Evolutionary conservation across 225 moss, liverwort and hornwort species (phyloP), one percentile per base, ranked within the genome.

Genomic region (Sphagnum tenellum): DNA sequence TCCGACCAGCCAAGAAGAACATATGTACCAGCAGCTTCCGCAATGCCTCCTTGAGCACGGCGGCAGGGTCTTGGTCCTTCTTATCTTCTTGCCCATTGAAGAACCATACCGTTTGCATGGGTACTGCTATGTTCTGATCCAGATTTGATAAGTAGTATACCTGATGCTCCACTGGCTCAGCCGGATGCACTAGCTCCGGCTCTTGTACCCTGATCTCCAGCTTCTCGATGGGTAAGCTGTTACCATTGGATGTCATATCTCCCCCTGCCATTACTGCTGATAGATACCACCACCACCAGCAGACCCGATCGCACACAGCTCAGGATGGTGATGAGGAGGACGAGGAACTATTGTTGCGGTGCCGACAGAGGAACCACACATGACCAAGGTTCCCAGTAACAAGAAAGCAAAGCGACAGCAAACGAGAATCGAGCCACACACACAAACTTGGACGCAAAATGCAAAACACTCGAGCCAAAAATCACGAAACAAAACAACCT

Each of bases 101-200:
- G 67, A 82, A 78, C 50, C 83, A 78, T 8, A 86, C 77, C 5
- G 86, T 80, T 50, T 76, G 77, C 82, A 86, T 82, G 50, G 77
- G 73, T 9, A 86, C 80, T 5, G 86, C 86, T 5, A 86, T 86
- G 72, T 86, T 86, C 66, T 86, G 86, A 71, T 86, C 86, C 61
- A 86, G 64, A 57, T 86, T 86, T 9, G 59, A 69, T 44, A 86
- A 63, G 64, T 71, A 83, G 67, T 73, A 76, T 3, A 74, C 72
- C 0, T 81, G 75, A 4, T 76, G 73, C 71, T 44, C 52, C 64
- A 75, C 78, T 0, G 78, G 67, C 47, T 62, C 68, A 4, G 81
- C 75, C 0, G 84, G 81, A 49, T 71, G 73, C 45, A 81, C 71
- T 59, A 81, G 44, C 7, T 69, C 69, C 3, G 78, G 78, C 46